Evolutionary conservation across 108 stramenopile species (phyloP).

Genomic region (Pseudonitzschia delicatissima): DNA sequence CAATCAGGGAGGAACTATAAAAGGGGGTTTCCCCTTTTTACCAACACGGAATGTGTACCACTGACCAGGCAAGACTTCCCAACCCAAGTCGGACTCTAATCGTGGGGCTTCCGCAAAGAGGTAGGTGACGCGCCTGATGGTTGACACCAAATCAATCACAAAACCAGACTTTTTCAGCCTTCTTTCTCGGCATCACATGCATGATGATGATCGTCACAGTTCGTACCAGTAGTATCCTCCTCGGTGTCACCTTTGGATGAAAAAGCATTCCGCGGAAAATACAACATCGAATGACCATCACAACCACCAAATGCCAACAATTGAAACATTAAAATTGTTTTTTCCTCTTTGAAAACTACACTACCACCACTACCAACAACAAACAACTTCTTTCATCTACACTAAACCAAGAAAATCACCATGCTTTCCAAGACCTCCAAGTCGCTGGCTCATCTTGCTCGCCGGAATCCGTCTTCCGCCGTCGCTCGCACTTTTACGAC

Average conservation of each 20-base stretch:
- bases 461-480: background rate
- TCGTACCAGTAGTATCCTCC: too few species aligned
- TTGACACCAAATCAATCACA: constrained; percentile 8
- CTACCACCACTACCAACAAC: background rate
- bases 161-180: background rate
- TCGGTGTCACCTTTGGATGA: too few species aligned
- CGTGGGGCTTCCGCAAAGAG: too few species aligned
- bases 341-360: background rate
- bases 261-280: background rate
- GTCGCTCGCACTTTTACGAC: constrained; percentile 6
- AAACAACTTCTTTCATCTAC: background rate
- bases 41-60: too few species aligned
- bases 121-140: background rate
- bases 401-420: background rate
- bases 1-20: too few species aligned
- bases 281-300: background rate
- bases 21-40: too few species aligned
- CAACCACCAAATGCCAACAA: background rate
- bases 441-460: background rate
- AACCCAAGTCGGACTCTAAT: too few species aligned
- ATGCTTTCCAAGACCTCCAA: background rate
- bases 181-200: background rate
- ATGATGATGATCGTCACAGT: too few species aligned
- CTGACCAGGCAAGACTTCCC: too few species aligned
- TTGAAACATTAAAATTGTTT: background rate